phyloP scores from a whole-genome alignment of 2,329 filamentous ascomycete genomes.

The Cladosporium oxysporum region DNA sequence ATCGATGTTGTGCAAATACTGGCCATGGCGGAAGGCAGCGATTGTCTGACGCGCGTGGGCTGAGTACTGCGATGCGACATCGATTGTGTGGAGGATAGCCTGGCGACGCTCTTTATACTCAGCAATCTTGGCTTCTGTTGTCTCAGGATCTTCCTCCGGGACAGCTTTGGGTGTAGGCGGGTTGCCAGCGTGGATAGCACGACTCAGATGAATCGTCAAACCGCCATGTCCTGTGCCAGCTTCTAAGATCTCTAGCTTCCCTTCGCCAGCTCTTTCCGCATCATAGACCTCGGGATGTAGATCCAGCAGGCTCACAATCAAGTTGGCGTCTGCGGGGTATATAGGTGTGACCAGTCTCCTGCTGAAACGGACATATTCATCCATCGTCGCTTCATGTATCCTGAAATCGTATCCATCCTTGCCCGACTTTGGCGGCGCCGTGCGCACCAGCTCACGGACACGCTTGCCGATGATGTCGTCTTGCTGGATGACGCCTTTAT shows the following conservation, averaged over 20 bases:
- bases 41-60: constrained; percentile 66
- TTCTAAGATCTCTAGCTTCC: constrained; percentile 73
- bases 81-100: constrained; percentile 74
- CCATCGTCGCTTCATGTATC: constrained; percentile 66
- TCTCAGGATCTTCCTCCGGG: constrained; percentile 28
- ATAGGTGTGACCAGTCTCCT: constrained; percentile 75
- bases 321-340: constrained; percentile 72
- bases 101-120: constrained; percentile 52
- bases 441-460: constrained; percentile 60
- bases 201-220: constrained; percentile 72
- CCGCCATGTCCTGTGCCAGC: constrained; percentile 84
- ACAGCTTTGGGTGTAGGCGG: constrained; percentile 44
- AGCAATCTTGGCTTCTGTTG: constrained; percentile 25
- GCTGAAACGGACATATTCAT: constrained; percentile 70
- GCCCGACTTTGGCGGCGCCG: constrained; percentile 39
- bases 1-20: constrained; percentile 70
- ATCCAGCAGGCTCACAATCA: constrained; percentile 76
- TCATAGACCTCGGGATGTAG: constrained; percentile 59
- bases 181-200: constrained; percentile 75
- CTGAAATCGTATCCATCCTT: constrained; percentile 52
- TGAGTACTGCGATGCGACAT: constrained; percentile 64
- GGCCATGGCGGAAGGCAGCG: constrained; percentile 65
- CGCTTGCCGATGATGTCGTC: constrained; percentile 64
- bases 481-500: constrained; percentile 53
- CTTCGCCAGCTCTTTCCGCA: constrained; percentile 31